Base-by-base conservation (phyloP, 2,329 filamentous ascomycete genomes). In the Fusarium ambrosium region DNA sequence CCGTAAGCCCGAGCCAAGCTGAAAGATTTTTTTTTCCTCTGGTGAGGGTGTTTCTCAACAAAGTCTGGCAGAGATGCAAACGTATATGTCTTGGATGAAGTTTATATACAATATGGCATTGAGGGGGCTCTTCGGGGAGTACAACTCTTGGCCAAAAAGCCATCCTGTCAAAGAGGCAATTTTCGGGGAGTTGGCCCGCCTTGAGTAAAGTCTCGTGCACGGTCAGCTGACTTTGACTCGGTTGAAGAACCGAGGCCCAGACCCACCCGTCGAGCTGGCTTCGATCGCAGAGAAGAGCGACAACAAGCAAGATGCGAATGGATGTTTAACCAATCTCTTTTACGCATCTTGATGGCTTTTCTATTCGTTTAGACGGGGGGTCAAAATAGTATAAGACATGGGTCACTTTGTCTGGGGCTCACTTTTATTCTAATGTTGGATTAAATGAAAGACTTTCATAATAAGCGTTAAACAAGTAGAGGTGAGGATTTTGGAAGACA, bases 1-100 rank as follows among this genome's bases (percentile, higher is more conserved):
- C 66, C 62, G 51, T 70, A 77, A 78, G 64, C 48, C 77, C 71
- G 73, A 69, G 20, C 34, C 39, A 43, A 63, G 62, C n/a, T 36
- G 13, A 20, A 59, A 48, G 27, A 43, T 10, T 60, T 56, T 65
- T 56, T 65, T 32, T 27, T 20, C 69, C 39, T 55, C 11, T 4
- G 27, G 27, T 29, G 11, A 20, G 14, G 11, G 24, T 27, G 36
- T 63, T 29, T 39, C 13, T 56, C 18, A 24, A 6, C 14, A 18
- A 24, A 27, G 32, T 58, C 11, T 24, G 16, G 14, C 10, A 39
- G 32, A 32, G 22, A 18, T 16, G 45, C n/a, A 24, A n/a, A 29
- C 39, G 14, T 36, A 18, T 13, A 20, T 10, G 20, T 37, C 43
- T 41, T 55, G 51, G 18, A 53, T 48, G 63, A 64, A 56, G 56